These are phyloP conservation scores for Peribolospora kevripleyi DNA, from an alignment of 768 basidiomycete species.

Conservation along the genomic window DNA sequence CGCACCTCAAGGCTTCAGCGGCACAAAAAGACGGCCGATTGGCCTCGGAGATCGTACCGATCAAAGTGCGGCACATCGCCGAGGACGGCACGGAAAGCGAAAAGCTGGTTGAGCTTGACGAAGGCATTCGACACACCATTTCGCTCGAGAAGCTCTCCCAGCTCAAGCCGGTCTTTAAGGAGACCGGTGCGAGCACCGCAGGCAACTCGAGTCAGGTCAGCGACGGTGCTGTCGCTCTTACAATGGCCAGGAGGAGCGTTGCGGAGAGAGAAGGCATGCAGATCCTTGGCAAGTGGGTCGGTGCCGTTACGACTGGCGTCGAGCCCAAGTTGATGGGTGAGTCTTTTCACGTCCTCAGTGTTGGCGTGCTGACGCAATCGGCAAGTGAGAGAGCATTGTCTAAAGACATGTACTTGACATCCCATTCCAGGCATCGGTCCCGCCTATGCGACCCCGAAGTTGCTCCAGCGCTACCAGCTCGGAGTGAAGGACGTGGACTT, in stretches of 20 bases:
- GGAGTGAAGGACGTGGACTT: conserved; percentile 15
- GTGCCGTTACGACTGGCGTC: conserved; percentile 22
- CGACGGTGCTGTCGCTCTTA: conserved; percentile 24
- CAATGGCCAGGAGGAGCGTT: conserved; percentile 20
- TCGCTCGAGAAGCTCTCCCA: conserved; percentile 22
- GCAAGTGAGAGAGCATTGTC: background rate
- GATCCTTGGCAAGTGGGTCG: conserved; percentile 22
- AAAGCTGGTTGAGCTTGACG: conserved; percentile 22
- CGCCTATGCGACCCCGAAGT: conserved; percentile 56
- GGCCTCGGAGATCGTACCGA: conserved; percentile 60
- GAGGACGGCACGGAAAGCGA: conserved; percentile 19
- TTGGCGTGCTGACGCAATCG: background rate
- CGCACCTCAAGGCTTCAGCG: conserved; percentile 58
- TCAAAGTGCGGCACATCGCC: conserved; percentile 20
- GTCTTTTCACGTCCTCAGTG: background rate
- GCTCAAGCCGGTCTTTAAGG: conserved; percentile 24
- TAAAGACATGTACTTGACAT: conserved; percentile 9
- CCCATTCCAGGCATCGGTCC: conserved; percentile 70
- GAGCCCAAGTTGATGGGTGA: conserved; percentile 11
- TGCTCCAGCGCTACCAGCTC: conserved; percentile 10
- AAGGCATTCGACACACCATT: conserved; percentile 24
- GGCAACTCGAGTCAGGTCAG: conserved; percentile 25
- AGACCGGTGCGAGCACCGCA: conserved; percentile 22
- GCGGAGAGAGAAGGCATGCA: conserved; percentile 23
- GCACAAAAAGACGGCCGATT: conserved; percentile 66